phyloP scores from a whole-genome alignment of 2,329 filamentous ascomycete species.

The Colletotrichum eremochloae region DNA sequence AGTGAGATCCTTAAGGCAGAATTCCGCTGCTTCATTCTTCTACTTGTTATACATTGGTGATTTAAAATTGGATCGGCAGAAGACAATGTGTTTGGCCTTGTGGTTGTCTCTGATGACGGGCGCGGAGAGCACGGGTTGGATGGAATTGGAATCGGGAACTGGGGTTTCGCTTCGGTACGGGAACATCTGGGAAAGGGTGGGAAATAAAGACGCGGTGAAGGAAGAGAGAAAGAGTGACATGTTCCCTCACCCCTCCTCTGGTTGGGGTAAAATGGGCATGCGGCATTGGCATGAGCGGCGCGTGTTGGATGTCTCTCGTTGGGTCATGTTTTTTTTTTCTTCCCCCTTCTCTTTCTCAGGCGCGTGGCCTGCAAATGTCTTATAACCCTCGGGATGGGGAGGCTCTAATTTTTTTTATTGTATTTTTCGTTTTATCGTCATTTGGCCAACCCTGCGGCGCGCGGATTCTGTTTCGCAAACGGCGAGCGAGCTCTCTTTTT shows the following conservation, averaged over 20 bases:
- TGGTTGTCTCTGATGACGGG: slow-evolving; percentile 38
- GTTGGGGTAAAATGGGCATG: slow-evolving; percentile 17
- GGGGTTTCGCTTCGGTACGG: slow-evolving; percentile 30
- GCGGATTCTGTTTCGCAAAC: slow-evolving; percentile 36
- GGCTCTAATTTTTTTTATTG: slow-evolving; percentile 21
- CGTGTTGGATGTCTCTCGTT: slow-evolving; percentile 39
- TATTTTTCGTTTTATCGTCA: slow-evolving; percentile 8
- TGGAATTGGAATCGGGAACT: slow-evolving; percentile 22
- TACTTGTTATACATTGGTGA: slow-evolving; percentile 22
- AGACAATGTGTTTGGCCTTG: slow-evolving; percentile 42
- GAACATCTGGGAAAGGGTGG: slow-evolving; percentile 19
- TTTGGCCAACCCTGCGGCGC: slow-evolving; percentile 9
- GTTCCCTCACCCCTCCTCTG: slow-evolving; percentile 4
- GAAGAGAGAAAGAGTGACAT: slow-evolving; percentile 2
- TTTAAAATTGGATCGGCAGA: slow-evolving; percentile 40
- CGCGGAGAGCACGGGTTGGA: slow-evolving; percentile 20
- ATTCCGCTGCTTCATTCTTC: slow-evolving; percentile 25
- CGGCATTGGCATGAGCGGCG: slow-evolving; percentile 33
- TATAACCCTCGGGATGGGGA: slow-evolving; percentile 23
- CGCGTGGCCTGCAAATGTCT: slow-evolving; percentile 38
- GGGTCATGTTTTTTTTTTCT: not conserved
- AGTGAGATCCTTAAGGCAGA: slow-evolving; percentile 2
- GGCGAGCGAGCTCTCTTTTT: slow-evolving; percentile 3
- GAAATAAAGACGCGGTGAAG: slow-evolving; percentile 39
- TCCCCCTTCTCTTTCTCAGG: slow-evolving; percentile 20